A percentile compares a stretch with the other conserved stretches of the same genome.
Conservation (phyloP, 1,284 basidiomycete genomes). For the Ustilago curta region DNA sequence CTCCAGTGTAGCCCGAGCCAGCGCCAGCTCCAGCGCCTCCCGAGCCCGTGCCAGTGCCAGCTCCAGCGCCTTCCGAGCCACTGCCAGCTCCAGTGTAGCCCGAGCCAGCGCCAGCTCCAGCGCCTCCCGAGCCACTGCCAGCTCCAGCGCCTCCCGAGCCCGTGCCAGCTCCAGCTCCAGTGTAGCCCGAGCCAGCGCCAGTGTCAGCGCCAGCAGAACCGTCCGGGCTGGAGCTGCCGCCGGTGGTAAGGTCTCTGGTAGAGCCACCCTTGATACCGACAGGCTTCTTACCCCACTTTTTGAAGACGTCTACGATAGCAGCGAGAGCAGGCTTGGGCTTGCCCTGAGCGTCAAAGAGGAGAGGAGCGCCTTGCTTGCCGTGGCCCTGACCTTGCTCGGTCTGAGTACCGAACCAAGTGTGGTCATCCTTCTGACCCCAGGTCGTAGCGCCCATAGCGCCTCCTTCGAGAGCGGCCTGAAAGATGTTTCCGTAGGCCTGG, state of each 20-base stretch:
- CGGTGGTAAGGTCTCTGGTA: constrained; percentile 14
- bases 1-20: constrained; percentile 3
- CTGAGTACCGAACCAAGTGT: constrained; percentile 44
- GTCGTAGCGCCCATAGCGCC: constrained; percentile 35
- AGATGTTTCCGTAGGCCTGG: constrained; percentile 44
- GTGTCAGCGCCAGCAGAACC: neutral
- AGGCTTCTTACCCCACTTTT: constrained; percentile 48
- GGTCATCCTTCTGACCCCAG: constrained; percentile 30
- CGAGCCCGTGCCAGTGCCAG: constrained; percentile 1
- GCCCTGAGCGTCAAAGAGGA: constrained; percentile 39
- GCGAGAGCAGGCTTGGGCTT: constrained; percentile 44
- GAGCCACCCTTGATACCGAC: constrained; percentile 38
- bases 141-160: too few species aligned
- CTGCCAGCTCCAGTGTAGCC: neutral
- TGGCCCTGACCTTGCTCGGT: constrained; percentile 13
- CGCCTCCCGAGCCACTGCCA: constrained; percentile 9
- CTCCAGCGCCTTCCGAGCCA: constrained; percentile 3
- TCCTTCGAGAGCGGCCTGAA: constrained; percentile 41
- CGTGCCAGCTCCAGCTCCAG: constrained; percentile 8
- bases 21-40: constrained; percentile 11
- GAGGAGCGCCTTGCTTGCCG: constrained; percentile 31
- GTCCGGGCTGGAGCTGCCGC: neutral
- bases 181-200: constrained; percentile 8
- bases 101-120: constrained; percentile 8
- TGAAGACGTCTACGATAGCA: constrained; percentile 49